Conservation (phyloP, 192 early-diverging fungal species). For the Entrophospora sp. region DNA sequence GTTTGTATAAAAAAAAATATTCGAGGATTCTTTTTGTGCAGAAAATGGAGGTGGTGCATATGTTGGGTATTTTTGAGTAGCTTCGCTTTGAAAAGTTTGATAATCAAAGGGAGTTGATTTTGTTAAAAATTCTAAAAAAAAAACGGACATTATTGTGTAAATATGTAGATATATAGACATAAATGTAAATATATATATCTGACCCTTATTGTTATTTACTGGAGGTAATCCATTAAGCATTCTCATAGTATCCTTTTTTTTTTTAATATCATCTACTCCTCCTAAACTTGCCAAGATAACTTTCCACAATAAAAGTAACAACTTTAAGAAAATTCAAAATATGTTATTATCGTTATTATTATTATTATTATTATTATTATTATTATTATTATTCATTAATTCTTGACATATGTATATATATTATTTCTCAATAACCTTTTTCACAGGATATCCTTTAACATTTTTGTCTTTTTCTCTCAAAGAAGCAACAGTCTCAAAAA, state of each 20-base stretch:
- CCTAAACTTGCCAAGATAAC: slow-evolving; percentile 53
- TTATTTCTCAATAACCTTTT: slow-evolving; percentile 37
- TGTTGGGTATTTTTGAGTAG: slow-evolving; percentile 51
- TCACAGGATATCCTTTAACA: slow-evolving; percentile 59
- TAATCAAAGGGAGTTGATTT: slow-evolving; percentile 61
- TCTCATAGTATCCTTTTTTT: slow-evolving; percentile 40
- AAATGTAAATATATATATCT: not conserved
- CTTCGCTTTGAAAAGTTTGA: slow-evolving; percentile 44
- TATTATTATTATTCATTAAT: not conserved
- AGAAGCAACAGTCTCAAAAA: slow-evolving; percentile 57
- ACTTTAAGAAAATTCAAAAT: slow-evolving; percentile 36
- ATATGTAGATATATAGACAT: not conserved
- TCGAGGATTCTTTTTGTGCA: slow-evolving; percentile 10
- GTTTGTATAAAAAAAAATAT: slow-evolving; percentile 19
- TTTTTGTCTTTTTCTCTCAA: slow-evolving; percentile 53
- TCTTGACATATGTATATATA: not conserved
- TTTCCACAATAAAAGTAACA: slow-evolving; percentile 65
- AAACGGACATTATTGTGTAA: not conserved
- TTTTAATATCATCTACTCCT: slow-evolving; percentile 35
- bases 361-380: too few species aligned
- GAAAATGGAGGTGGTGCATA: slow-evolving; percentile 36
- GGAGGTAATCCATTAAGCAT: slow-evolving; percentile 39
- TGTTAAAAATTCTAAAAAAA: slow-evolving; percentile 19
- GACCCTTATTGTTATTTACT: slow-evolving; percentile 19
- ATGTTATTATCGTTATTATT: too few species aligned